A percentile compares a stretch with the other conserved stretches of the same genome.
Evolutionary conservation across 2,329 filamentous ascomycete species (phyloP).

Genomic region (Fusarium verticillioides): DNA sequence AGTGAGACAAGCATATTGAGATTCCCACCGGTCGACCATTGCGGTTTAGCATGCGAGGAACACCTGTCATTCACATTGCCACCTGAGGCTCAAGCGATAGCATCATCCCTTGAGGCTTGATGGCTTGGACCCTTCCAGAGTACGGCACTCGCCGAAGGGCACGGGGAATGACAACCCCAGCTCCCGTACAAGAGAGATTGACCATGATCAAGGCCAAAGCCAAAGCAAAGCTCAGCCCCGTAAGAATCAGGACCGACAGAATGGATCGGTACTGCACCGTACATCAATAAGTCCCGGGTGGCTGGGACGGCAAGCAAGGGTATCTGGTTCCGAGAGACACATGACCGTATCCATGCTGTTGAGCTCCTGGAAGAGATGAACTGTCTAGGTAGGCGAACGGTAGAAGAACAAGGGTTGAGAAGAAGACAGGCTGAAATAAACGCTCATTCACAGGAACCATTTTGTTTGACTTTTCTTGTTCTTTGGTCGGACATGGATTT

Average conservation of each 20-base stretch:
- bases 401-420: neutral
- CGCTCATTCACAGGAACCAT: constrained; percentile 5
- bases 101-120: neutral
- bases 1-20: constrained; percentile 9
- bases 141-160: constrained; percentile 8
- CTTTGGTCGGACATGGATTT: neutral
- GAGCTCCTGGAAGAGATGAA: neutral
- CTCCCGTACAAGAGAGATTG: constrained; percentile 24
- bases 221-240: neutral
- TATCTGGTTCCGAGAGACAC: constrained; percentile 9
- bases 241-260: constrained; percentile 14
- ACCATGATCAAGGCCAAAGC: neutral
- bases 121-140: neutral
- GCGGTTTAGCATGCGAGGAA: neutral
- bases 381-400: constrained; percentile 15
- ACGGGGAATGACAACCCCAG: constrained; percentile 10
- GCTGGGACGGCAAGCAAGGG: constrained; percentile 36
- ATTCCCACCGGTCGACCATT: neutral
- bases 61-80: neutral
- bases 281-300: constrained; percentile 29
- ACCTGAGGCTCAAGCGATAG: constrained; percentile 19
- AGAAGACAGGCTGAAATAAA: constrained; percentile 30
- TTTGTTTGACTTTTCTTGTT: constrained; percentile 13
- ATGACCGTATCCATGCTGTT: neutral
- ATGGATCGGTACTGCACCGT: constrained; percentile 16